These are phyloP conservation scores for Stentor coeruleus DNA, from an alignment of 73 alveolate genomes.

Conservation along the genomic window DNA sequence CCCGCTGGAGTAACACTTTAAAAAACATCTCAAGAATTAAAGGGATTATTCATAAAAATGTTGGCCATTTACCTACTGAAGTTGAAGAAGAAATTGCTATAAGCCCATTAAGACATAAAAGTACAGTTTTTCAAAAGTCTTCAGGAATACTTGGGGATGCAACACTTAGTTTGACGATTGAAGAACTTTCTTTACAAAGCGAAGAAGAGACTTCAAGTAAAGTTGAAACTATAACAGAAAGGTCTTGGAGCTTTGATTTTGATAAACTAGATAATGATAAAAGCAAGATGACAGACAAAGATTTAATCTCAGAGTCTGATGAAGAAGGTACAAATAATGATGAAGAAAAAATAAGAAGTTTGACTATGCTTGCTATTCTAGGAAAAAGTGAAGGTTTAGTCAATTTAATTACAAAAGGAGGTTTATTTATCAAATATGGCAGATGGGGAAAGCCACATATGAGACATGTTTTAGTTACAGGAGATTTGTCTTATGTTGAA, in stretches of 20 bases:
- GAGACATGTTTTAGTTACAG: constrained; percentile 5
- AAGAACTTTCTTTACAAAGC: background rate
- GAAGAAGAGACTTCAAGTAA: background rate
- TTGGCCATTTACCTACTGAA: background rate
- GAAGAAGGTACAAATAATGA: background rate
- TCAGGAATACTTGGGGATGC: no score
- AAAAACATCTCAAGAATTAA: background rate
- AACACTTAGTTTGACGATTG: background rate
- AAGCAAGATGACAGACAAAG: background rate
- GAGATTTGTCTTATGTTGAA: background rate
- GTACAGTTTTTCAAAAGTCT: background rate
- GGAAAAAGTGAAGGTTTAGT: constrained; percentile 23
- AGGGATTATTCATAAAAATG: background rate
- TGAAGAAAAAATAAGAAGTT: background rate
- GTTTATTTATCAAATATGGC: constrained; percentile 16
- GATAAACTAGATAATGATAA: constrained; percentile 1
- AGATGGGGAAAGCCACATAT: constrained; percentile 22
- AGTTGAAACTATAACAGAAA: background rate
- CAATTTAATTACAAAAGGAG: constrained; percentile 21
- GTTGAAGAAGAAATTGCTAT: background rate
- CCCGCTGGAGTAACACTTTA: background rate
- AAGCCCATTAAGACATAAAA: background rate
- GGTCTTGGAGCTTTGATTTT: constrained; percentile 7
- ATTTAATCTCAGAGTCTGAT: background rate
- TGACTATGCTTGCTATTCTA: background rate